Percentiles rank a stretch among this genome's conserved stretches.
These are phyloP conservation scores for Sporisorium sorghi DNA, from an alignment of 1,284 basidiomycete species.

Conservation along the genomic window DNA sequence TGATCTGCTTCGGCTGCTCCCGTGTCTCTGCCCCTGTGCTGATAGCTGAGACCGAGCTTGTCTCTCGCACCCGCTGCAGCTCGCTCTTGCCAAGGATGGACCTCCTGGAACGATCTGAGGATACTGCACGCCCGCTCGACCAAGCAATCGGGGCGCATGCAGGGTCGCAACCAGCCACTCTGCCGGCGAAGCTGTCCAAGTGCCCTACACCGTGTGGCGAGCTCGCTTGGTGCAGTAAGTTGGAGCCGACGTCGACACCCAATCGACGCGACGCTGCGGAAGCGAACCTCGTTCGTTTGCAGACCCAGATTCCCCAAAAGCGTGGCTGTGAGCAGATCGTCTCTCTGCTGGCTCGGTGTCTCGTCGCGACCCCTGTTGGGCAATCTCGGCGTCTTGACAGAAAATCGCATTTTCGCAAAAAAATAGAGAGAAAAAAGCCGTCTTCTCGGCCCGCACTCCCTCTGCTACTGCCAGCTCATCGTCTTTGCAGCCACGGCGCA, in stretches of 20 bases:
- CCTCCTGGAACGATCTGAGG: too few species aligned
- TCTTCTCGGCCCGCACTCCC: not conserved
- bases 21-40: not conserved
- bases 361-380: not conserved
- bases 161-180: too few species aligned
- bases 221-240: too few species aligned
- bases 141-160: not conserved
- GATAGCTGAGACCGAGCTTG: not conserved
- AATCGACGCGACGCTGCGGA: not conserved
- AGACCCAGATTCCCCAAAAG: not conserved
- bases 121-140: too few species aligned
- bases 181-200: too few species aligned
- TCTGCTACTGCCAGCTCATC: conserved; percentile 3
- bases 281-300: conserved; percentile 1
- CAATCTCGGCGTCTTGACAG: conserved; percentile 4
- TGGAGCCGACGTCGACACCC: conserved; percentile 3
- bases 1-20: conserved; percentile 6
- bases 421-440: too few species aligned
- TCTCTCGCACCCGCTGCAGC: not conserved
- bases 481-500: not conserved
- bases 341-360: not conserved
- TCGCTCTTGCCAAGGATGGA: not conserved
- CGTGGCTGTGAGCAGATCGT: not conserved
- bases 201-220: too few species aligned
- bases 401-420: conserved; percentile 3